A percentile compares a stretch with the other conserved stretches of the same genome.
Evolutionary conservation across 495 filamentous ascomycete species (phyloP).

Genomic region (Filosporella fistucella): DNA sequence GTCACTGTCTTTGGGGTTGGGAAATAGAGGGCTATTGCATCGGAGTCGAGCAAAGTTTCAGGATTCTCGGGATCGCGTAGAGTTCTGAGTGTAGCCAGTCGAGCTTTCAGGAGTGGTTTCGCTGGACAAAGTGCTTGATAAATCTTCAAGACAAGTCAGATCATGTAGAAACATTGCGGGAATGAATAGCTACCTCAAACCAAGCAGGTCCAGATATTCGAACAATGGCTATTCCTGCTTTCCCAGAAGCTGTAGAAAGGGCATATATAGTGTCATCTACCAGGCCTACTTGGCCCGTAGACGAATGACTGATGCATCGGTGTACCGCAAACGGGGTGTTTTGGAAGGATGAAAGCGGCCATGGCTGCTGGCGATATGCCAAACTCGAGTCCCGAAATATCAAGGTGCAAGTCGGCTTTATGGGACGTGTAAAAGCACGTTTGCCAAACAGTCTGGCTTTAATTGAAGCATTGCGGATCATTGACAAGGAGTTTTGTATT

Average conservation of each 20-base stretch:
- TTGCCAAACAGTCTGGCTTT: too few relatives aligned
- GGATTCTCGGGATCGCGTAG: constrained; percentile 57
- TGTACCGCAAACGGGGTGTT: too few relatives aligned
- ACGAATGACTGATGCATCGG: too few relatives aligned
- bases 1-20: constrained; percentile 80
- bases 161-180: background rate
- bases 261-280: constrained; percentile 85
- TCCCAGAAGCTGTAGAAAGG: constrained; percentile 80
- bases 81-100: constrained; percentile 71
- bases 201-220: constrained; percentile 80
- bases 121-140: constrained; percentile 72
- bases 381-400: too few relatives aligned
- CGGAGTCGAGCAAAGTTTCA: constrained; percentile 64
- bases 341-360: too few relatives aligned
- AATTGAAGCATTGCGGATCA: too few relatives aligned
- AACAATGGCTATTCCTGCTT: constrained; percentile 88
- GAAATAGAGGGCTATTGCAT: constrained; percentile 84
- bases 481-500: too few relatives aligned
- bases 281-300: too few relatives aligned
- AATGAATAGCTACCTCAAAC: constrained; percentile 44
- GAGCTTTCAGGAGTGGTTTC: constrained; percentile 59
- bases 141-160: constrained; percentile 46
- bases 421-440: too few relatives aligned
- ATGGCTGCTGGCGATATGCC: too few relatives aligned
- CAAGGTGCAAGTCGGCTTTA: too few relatives aligned